These are phyloP conservation scores for Hypoxylon sp. DNA, from an alignment of 2,329 filamentous ascomycete genomes.

Conservation along the genomic window DNA sequence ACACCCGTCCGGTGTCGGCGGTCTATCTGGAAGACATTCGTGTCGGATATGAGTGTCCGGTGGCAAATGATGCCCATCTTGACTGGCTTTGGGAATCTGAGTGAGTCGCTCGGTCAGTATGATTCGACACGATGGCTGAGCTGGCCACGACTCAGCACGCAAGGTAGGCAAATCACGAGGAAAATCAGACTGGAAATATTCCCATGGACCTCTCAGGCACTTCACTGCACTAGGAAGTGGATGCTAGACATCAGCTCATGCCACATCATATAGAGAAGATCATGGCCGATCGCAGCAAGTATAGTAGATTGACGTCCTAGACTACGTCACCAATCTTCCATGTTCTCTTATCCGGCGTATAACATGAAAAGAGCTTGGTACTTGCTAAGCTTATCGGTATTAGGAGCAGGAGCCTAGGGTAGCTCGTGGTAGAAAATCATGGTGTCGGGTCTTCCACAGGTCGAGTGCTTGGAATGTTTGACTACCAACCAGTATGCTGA, in stretches of 20 bases:
- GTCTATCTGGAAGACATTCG: background rate
- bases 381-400: background rate
- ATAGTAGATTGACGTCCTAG: background rate
- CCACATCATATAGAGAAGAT: background rate
- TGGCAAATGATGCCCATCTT: background rate
- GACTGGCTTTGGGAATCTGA: background rate
- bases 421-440: background rate
- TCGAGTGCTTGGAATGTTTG: background rate
- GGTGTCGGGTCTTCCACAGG: background rate
- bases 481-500: background rate
- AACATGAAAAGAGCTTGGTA: background rate
- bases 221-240: background rate
- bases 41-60: background rate
- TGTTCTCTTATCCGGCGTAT: background rate
- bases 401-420: background rate
- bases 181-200: background rate
- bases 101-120: background rate
- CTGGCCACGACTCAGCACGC: background rate
- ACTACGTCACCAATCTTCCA: background rate
- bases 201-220: background rate
- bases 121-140: background rate
- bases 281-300: background rate
- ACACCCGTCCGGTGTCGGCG: background rate
- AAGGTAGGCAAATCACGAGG: background rate
- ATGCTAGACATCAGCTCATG: background rate